Percentiles rank a stretch among this genome's conserved stretches.
Evolutionary conservation across 139 green algal species (phyloP).

Genomic region (Trebouxia sp.): DNA sequence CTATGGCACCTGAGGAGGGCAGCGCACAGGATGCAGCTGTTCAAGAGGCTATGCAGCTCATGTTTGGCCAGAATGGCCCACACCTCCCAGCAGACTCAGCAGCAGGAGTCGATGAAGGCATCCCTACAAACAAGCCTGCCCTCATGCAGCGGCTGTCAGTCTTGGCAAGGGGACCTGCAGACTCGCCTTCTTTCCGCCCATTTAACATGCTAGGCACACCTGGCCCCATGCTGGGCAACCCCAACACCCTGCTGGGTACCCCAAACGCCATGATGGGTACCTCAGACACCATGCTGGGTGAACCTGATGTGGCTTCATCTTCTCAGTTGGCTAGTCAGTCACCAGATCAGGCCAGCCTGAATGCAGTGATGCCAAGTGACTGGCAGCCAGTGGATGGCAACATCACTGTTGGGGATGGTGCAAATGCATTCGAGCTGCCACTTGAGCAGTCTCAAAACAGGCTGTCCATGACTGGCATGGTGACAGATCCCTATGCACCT

Average conservation of each 20-base stretch:
- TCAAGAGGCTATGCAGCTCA: constrained; percentile 13
- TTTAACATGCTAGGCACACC: neutral
- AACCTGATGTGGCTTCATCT: no score
- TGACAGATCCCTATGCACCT: neutral
- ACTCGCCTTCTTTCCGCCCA: neutral
- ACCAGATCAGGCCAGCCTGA: no score
- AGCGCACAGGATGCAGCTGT: neutral
- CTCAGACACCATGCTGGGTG: no score
- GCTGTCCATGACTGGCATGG: constrained; percentile 7
- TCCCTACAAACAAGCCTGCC: neutral
- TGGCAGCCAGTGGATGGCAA: no score
- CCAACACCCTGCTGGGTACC: no score
- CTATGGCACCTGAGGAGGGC: neutral
- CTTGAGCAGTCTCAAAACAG: neutral
- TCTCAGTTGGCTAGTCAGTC: no score
- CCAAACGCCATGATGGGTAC: no score
- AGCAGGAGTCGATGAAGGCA: neutral
- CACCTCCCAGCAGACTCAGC: neutral
- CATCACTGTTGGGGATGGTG: no score
- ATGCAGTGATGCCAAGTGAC: no score
- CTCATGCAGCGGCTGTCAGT: constrained; percentile 17
- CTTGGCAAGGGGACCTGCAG: neutral
- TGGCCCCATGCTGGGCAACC: no score
- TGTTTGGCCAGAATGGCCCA: constrained; percentile 8
- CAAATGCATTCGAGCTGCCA: no score